These are phyloP conservation scores for Sistotremastrum niveocremeum DNA, from an alignment of 768 basidiomycete species.

Conservation along the genomic window DNA sequence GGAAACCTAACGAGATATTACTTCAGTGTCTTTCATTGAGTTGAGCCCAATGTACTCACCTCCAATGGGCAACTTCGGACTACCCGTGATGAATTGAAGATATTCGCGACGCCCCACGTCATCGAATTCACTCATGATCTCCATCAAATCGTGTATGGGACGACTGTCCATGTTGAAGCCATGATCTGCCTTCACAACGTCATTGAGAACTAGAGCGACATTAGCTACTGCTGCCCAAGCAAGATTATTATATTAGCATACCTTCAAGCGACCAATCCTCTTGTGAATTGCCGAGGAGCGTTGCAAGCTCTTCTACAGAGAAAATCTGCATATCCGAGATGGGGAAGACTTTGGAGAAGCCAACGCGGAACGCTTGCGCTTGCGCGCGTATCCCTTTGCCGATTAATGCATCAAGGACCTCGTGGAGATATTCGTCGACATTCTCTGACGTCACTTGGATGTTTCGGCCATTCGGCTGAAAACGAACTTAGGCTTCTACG, in stretches of 20 bases:
- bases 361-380: slow-evolving; percentile 84
- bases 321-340: slow-evolving; percentile 84
- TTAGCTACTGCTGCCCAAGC: slow-evolving; percentile 6
- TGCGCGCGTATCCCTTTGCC: slow-evolving; percentile 67
- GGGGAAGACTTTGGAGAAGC: slow-evolving; percentile 94
- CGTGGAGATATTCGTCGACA: slow-evolving; percentile 78
- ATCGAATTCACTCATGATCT: slow-evolving; percentile 77
- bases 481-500: not conserved
- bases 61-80: slow-evolving; percentile 91
- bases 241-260: slow-evolving; percentile 25
- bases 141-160: slow-evolving; percentile 76
- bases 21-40: not conserved
- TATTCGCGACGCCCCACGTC: slow-evolving; percentile 64
- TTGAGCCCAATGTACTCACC: slow-evolving; percentile 34
- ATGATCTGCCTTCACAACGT: slow-evolving; percentile 92
- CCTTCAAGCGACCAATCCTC: slow-evolving; percentile 94
- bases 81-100: slow-evolving; percentile 95
- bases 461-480: slow-evolving; percentile 64
- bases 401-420: slow-evolving; percentile 78
- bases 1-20: slow-evolving; percentile 33
- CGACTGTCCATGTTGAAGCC: slow-evolving; percentile 94
- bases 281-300: slow-evolving; percentile 93
- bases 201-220: slow-evolving; percentile 52
- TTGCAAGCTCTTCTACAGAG: slow-evolving; percentile 86
- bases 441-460: slow-evolving; percentile 77